A percentile compares a stretch with the other conserved stretches of the same genome.
Evolutionary conservation across 257 asterid genomes (phyloP).

Genomic region (Solanum pinnatisectum): DNA sequence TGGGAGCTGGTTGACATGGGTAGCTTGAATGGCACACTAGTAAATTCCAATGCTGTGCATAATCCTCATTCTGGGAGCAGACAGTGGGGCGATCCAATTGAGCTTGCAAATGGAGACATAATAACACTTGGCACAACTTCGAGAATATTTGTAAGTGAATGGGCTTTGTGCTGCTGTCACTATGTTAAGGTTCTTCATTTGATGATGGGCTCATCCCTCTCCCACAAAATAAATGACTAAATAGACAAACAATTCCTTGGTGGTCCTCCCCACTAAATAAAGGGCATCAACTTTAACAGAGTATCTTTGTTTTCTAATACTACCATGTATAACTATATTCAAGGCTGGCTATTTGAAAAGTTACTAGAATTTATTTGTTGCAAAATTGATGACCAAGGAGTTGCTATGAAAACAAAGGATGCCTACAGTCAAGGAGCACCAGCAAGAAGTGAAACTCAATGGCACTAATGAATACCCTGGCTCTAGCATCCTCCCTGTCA

Average conservation of each 20-base stretch:
- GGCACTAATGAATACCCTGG: neutral
- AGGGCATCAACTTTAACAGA: neutral
- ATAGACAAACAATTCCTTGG: neutral
- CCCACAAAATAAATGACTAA: neutral
- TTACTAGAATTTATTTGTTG: neutral
- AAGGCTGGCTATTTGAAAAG: neutral
- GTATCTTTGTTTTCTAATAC: neutral
- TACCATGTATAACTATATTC: neutral
- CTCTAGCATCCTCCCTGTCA: neutral
- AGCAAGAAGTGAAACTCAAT: neutral
- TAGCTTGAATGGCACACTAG: constrained; percentile 76
- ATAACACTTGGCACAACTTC: constrained; percentile 81
- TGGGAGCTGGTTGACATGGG: constrained; percentile 99
- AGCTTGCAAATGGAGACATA: constrained; percentile 60
- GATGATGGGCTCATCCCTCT: neutral
- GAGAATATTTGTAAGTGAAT: constrained; percentile 44
- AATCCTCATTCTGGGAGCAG: constrained; percentile 58
- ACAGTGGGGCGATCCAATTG: constrained; percentile 72
- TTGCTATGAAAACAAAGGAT: neutral
- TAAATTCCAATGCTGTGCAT: constrained; percentile 57
- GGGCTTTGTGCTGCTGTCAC: neutral
- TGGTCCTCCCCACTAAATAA: neutral
- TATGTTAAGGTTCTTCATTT: neutral
- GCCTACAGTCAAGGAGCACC: neutral
- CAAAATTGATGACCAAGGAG: neutral